Evolutionary conservation across 805 yeast species (phyloP).

Genomic region (Candida nemodendra): DNA sequence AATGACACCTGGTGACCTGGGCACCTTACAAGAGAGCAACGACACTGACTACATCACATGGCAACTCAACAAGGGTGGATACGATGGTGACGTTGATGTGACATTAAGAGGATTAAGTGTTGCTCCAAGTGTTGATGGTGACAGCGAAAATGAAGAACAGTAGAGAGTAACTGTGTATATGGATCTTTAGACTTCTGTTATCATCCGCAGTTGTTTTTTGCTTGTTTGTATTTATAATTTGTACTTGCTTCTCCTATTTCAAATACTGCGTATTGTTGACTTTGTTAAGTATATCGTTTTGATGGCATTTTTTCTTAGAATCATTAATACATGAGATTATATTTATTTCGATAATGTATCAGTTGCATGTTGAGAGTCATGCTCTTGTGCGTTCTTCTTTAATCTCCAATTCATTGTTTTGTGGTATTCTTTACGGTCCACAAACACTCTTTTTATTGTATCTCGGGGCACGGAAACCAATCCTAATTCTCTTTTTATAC

Average conservation of each 20-base stretch:
- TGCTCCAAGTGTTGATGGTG: conserved; percentile 36
- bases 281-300: too few relatives aligned
- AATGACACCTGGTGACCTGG: conserved; percentile 98
- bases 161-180: conserved; percentile 1
- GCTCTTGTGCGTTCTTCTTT: conserved; percentile 3
- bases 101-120: conserved; percentile 37
- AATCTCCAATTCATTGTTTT: conserved; percentile 15
- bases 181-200: neutral
- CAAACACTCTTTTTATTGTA: conserved; percentile 34
- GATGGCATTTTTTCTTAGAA: too few relatives aligned
- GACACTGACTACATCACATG: conserved; percentile 78
- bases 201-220: neutral
- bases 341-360: too few relatives aligned
- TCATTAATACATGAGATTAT: too few relatives aligned
- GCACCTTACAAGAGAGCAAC: conserved; percentile 89
- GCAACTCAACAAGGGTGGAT: conserved; percentile 46
- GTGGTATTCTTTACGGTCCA: conserved; percentile 25
- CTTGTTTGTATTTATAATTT: neutral
- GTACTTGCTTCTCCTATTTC: too few relatives aligned
- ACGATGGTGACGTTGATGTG: conserved; percentile 34
- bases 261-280: too few relatives aligned
- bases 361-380: too few relatives aligned
- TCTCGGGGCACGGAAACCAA: conserved; percentile 51
- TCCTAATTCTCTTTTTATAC: conserved; percentile 42
- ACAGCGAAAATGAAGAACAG: conserved; percentile 17